Conservation (phyloP, 768 basidiomycete genomes). For the Imleria badia region DNA sequence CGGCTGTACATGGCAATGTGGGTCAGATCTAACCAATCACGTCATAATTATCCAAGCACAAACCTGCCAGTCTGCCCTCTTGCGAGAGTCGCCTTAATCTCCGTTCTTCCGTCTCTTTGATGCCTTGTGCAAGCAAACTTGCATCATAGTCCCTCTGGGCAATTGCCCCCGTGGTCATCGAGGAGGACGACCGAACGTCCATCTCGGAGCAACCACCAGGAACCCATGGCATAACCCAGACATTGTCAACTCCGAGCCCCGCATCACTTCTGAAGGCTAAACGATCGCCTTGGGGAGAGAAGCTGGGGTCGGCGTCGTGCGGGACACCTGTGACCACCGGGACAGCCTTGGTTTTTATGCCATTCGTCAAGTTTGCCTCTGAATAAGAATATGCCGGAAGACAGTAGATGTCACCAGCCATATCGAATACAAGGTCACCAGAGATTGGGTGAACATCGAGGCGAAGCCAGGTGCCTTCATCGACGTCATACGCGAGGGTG, state of each 20-base stretch:
- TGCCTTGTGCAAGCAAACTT: conserved; percentile 45
- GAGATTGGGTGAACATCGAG: conserved; percentile 69
- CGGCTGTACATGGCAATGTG: conserved; percentile 27
- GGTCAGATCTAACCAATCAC: conserved; percentile 5
- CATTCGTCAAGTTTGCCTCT: conserved; percentile 25
- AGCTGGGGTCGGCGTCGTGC: conserved; percentile 69
- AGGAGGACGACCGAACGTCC: conserved; percentile 44
- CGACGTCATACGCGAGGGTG: conserved; percentile 63
- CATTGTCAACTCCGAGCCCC: conserved; percentile 69
- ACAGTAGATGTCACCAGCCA: conserved; percentile 74
- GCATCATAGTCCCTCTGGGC: conserved; percentile 43
- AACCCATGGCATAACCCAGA: conserved; percentile 67
- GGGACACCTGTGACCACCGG: conserved; percentile 66
- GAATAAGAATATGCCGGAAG: conserved; percentile 47
- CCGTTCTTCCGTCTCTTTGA: conserved; percentile 50
- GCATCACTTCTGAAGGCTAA: conserved; percentile 75
- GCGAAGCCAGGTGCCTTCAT: conserved; percentile 74
- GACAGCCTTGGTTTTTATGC: conserved; percentile 42
- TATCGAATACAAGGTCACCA: conserved; percentile 74
- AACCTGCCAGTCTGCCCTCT: conserved; percentile 57
- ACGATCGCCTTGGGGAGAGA: conserved; percentile 63
- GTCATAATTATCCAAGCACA: neutral
- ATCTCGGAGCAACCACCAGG: conserved; percentile 55
- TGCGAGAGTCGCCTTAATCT: conserved; percentile 48
- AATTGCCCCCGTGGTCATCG: conserved; percentile 38